phyloP scores from a whole-genome alignment of 768 basidiomycete species.

The Cubamyces lactineus region DNA sequence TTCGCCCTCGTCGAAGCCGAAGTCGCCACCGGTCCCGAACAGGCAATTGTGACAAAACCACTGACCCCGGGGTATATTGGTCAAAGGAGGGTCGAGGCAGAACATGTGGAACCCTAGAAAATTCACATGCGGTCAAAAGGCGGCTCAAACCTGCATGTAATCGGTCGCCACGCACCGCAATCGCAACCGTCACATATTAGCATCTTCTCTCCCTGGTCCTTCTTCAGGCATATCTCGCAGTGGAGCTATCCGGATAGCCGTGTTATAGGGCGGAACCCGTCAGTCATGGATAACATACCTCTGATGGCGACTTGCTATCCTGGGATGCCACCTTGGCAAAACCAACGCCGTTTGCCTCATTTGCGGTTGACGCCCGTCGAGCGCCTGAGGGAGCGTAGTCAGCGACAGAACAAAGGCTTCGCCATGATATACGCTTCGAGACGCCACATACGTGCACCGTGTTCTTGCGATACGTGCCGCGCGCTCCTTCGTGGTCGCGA shows the following conservation, averaged over 20 bases:
- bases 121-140: not conserved
- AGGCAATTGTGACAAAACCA: constrained; percentile 97
- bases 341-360: not conserved
- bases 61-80: constrained; percentile 85
- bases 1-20: constrained; percentile 97
- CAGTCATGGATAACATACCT: constrained; percentile 18
- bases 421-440: not conserved
- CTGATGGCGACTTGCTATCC: constrained; percentile 12
- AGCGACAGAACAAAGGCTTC: constrained; percentile 6
- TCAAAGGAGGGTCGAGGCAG: constrained; percentile 91
- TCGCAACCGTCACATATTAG: constrained; percentile 90
- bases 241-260: constrained; percentile 53
- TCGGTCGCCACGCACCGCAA: constrained; percentile 52
- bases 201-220: constrained; percentile 89
- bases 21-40: constrained; percentile 90
- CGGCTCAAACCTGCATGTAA: not conserved
- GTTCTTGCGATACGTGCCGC: constrained; percentile 57
- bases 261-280: not conserved
- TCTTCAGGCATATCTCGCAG: constrained; percentile 93
- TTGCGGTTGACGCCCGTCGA: constrained; percentile 18
- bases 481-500: constrained; percentile 54
- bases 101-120: constrained; percentile 90
- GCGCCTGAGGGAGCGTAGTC: constrained; percentile 4
- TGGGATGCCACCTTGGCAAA: constrained; percentile 1
- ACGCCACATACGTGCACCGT: constrained; percentile 30